phyloP scores from a whole-genome alignment of 2,329 filamentous ascomycete genomes.

The Talaromyces sp. region DNA sequence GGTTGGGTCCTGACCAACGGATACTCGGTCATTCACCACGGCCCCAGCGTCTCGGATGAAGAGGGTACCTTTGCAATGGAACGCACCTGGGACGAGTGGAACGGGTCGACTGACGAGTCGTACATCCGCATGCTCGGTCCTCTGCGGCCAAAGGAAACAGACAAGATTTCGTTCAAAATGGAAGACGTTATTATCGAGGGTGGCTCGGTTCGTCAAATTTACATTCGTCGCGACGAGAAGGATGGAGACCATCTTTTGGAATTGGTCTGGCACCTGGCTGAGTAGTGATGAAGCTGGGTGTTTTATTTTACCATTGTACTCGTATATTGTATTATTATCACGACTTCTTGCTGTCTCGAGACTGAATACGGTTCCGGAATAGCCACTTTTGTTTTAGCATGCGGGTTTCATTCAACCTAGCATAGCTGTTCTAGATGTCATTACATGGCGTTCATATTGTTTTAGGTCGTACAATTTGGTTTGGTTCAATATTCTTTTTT shows the following conservation, averaged over 20 bases:
- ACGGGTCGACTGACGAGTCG: slow-evolving; percentile 34
- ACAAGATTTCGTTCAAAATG: slow-evolving; percentile 51
- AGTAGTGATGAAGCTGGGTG: neutral
- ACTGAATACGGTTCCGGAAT: neutral
- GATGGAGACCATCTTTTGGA: slow-evolving; percentile 36
- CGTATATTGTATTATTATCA: neutral
- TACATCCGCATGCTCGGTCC: slow-evolving; percentile 53
- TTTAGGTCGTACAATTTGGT: neutral
- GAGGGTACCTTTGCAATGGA: slow-evolving; percentile 39
- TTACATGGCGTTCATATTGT: neutral
- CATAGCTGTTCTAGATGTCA: neutral
- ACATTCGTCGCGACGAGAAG: slow-evolving; percentile 43
- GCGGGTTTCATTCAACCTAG: neutral
- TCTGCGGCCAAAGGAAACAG: slow-evolving; percentile 36
- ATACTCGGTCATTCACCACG: slow-evolving; percentile 52
- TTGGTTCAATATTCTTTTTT: no score
- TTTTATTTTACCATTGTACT: no score
- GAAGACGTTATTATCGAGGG: slow-evolving; percentile 40
- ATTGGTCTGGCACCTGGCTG: slow-evolving; percentile 28
- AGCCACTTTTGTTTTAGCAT: neutral
- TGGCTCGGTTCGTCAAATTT: slow-evolving; percentile 50
- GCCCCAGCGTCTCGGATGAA: slow-evolving; percentile 36
- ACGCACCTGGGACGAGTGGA: slow-evolving; percentile 48
- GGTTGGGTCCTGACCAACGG: slow-evolving; percentile 54
- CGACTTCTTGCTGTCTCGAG: neutral